Conservation (phyloP, 169 alveolate species). For the Plasmodium gallinaceum region DNA sequence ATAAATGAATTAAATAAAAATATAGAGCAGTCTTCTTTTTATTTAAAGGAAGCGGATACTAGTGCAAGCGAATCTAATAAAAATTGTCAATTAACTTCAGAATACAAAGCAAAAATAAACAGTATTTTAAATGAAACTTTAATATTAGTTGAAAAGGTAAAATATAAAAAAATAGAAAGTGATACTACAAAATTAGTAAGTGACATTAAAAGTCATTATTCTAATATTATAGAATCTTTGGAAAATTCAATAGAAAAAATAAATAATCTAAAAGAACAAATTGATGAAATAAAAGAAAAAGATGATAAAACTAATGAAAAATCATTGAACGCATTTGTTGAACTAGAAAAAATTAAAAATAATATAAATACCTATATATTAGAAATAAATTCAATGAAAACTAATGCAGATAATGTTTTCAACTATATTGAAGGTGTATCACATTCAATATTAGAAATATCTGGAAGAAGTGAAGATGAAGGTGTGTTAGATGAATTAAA, state of each 20-base stretch:
- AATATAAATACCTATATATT: not conserved
- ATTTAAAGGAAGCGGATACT: not conserved
- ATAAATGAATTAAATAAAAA: not conserved
- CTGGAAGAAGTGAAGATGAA: not conserved
- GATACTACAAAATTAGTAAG: not conserved
- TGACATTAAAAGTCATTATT: not conserved
- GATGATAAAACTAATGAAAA: not conserved
- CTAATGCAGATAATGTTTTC: not conserved
- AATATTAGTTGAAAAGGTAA: not conserved
- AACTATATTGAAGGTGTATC: too few species aligned
- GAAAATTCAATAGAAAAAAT: too few species aligned
- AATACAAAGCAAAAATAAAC: not conserved
- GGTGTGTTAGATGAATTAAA: not conserved
- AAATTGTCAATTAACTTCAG: not conserved
- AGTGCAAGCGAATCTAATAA: not conserved
- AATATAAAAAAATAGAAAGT: not conserved
- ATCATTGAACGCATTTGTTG: not conserved
- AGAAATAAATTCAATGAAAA: not conserved
- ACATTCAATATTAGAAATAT: too few species aligned
- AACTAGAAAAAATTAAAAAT: not conserved
- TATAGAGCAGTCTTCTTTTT: not conserved
- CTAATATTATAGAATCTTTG: too few species aligned
- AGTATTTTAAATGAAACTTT: not conserved
- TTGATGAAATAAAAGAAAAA: not conserved
- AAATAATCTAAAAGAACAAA: too few species aligned